Percentiles rank a stretch among this genome's conserved stretches.
Evolutionary conservation across 106 monocot genomes (phyloP).

Genomic region (Dendrobium huoshanense): DNA sequence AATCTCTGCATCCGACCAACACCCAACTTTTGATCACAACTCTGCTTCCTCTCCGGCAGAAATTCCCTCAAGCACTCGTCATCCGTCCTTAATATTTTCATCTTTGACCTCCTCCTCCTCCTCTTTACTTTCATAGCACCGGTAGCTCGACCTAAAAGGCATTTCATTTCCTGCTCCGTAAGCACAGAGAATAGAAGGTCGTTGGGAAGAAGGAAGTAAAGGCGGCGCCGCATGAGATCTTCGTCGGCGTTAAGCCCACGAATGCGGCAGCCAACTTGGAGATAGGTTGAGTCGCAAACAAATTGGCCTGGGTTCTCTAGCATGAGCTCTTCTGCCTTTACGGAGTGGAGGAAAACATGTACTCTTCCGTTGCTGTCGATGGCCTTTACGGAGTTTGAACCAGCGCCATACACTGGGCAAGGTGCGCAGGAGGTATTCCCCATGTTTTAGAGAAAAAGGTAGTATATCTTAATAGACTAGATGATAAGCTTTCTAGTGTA

Average conservation of each 20-base stretch:
- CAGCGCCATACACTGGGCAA: background rate
- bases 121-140: background rate
- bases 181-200: constrained; percentile 86
- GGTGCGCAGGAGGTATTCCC: constrained; percentile 21
- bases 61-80: background rate
- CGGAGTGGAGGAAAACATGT: constrained; percentile 13
- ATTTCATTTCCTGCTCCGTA: constrained; percentile 62
- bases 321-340: constrained; percentile 42
- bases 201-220: constrained; percentile 67
- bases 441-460: constrained; percentile 9
- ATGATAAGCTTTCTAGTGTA: no score
- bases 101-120: background rate
- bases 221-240: constrained; percentile 23
- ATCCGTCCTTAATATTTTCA: background rate
- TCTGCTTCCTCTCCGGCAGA: no score
- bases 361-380: constrained; percentile 27
- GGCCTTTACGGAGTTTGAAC: constrained; percentile 18
- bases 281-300: constrained; percentile 43
- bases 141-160: constrained; percentile 17
- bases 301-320: constrained; percentile 41
- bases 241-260: constrained; percentile 41
- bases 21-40: background rate
- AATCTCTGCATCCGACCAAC: background rate
- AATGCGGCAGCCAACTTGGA: constrained; percentile 47
- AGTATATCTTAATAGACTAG: no score